phyloP scores from a whole-genome alignment of 129 eudicot genomes.

The Flaveria brownii region DNA sequence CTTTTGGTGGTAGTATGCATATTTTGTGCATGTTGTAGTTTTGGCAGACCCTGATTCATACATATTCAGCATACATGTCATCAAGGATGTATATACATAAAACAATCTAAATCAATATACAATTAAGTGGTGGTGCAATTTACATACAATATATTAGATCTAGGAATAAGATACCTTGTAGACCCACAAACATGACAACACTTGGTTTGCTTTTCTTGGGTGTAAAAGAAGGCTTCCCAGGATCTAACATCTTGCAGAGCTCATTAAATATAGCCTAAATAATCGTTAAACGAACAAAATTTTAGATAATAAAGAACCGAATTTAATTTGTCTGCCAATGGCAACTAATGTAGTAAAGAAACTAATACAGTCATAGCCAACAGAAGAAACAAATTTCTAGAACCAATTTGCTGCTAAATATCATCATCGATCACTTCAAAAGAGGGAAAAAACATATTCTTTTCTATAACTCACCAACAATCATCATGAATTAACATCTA shows the following conservation, averaged over 20 bases:
- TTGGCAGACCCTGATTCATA: conserved; percentile 73
- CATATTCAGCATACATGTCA: conserved; percentile 7
- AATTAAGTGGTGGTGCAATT: not conserved
- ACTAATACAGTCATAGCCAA: not conserved
- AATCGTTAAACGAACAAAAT: not conserved
- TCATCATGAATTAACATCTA: not conserved
- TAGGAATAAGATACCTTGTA: conserved; percentile 72
- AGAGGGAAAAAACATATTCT: not conserved
- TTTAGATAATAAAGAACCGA: conserved; percentile 1
- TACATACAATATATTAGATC: not conserved
- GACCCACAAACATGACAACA: conserved; percentile 96
- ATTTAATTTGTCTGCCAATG: not conserved
- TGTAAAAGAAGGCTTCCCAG: conserved; percentile 88
- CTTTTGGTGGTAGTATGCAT: conserved; percentile 82
- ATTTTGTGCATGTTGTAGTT: conserved; percentile 90
- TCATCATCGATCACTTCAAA: not conserved
- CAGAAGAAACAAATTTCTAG: conserved; percentile 10
- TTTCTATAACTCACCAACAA: not conserved
- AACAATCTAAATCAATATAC: no score
- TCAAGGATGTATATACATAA: no score
- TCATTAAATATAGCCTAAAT: conserved; percentile 82
- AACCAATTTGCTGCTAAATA: no score
- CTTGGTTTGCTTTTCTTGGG: conserved; percentile 89
- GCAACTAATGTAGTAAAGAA: not conserved
- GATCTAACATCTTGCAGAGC: conserved; percentile 96